phyloP scores from a whole-genome alignment of 352 stramenopile genomes.

The Globisporangium heterothallicum region DNA sequence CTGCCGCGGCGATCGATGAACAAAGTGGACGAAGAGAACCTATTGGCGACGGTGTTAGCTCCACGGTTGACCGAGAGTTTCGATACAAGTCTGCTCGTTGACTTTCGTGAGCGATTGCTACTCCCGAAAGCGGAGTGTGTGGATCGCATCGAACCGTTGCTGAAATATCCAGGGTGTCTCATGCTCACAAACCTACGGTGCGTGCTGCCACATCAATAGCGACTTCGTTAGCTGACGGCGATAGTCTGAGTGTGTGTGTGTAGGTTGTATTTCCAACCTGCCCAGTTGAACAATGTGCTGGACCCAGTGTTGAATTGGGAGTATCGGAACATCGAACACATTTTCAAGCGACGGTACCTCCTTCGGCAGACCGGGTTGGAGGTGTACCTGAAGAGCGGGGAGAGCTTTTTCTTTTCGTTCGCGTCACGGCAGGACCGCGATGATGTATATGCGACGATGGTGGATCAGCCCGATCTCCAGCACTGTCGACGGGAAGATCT shows the following conservation, averaged over 20 bases:
- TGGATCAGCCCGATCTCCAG: constrained; percentile 58
- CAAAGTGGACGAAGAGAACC: constrained; percentile 57
- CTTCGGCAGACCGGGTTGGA: constrained; percentile 87
- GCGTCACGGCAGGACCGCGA: constrained; percentile 63
- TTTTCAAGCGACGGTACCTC: constrained; percentile 89
- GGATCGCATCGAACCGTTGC: constrained; percentile 79
- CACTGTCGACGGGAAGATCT: constrained; percentile 51
- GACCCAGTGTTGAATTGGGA: constrained; percentile 84
- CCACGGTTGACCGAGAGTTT: constrained; percentile 58
- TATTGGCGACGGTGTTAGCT: constrained; percentile 58
- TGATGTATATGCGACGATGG: constrained; percentile 80
- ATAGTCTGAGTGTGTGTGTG: not conserved
- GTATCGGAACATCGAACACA: constrained; percentile 67
- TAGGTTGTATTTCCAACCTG: constrained; percentile 85
- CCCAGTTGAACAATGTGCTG: constrained; percentile 90
- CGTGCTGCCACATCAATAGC: not conserved
- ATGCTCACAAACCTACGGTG: constrained; percentile 60
- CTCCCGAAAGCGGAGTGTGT: constrained; percentile 40
- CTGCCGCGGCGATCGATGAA: constrained; percentile 40
- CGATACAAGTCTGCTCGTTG: constrained; percentile 73
- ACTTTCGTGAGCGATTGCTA: constrained; percentile 77
- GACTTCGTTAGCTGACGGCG: not conserved
- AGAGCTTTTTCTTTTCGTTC: constrained; percentile 64
- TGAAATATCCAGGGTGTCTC: constrained; percentile 83
- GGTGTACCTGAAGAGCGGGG: constrained; percentile 66